phyloP scores from a whole-genome alignment of 768 basidiomycete species.

The Lactarius psammicola region DNA sequence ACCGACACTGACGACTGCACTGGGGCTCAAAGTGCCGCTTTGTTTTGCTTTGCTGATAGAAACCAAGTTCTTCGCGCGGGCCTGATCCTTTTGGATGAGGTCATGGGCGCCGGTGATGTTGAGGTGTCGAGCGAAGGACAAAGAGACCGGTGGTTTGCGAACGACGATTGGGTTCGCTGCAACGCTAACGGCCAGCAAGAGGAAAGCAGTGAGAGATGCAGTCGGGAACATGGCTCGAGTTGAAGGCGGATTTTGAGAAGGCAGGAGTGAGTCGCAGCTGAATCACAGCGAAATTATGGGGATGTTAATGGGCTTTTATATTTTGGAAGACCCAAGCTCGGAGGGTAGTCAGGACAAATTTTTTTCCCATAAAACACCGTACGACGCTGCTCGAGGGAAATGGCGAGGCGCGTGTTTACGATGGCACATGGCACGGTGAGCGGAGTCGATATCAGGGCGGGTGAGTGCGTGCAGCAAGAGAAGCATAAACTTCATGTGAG shows the following conservation, averaged over 20 bases:
- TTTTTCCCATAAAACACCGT: not conserved
- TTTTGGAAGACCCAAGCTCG: not conserved
- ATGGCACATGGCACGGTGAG: not conserved
- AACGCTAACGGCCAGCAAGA: no score
- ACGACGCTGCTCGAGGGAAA: not conserved
- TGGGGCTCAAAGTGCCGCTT: constrained; percentile 30
- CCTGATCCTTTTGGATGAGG: constrained; percentile 50
- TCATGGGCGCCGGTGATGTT: constrained; percentile 52
- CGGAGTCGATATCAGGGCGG: not conserved
- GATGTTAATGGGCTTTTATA: not conserved
- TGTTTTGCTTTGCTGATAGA: constrained; percentile 40
- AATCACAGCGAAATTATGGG: constrained; percentile 12
- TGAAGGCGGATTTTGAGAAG: constrained; percentile 1
- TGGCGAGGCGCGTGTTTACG: not conserved
- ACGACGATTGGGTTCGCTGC: constrained; percentile 10
- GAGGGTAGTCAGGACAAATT: not conserved
- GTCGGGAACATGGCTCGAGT: not conserved
- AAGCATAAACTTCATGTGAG: not conserved
- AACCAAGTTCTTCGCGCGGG: constrained; percentile 47
- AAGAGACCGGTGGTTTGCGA: constrained; percentile 1
- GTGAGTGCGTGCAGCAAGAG: not conserved
- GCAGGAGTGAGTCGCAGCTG: constrained; percentile 5
- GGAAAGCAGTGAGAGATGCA: no score
- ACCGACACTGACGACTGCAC: constrained; percentile 33
- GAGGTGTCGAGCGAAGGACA: constrained; percentile 35